phyloP scores from a whole-genome alignment of 805 yeast genomes.

The Starmera caribaea region DNA sequence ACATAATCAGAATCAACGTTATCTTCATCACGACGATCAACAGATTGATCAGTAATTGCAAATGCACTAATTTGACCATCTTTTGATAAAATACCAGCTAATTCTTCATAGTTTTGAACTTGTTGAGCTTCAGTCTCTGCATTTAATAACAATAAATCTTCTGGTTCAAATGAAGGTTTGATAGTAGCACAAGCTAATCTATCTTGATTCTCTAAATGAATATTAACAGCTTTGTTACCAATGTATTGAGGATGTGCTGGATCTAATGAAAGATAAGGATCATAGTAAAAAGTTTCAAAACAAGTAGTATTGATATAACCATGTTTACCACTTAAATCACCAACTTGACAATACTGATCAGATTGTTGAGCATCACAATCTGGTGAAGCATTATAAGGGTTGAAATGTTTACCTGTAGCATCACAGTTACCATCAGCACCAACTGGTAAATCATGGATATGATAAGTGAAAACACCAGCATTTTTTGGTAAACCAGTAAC shows the following conservation, averaged over 20 bases:
- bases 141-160: conserved; percentile 18
- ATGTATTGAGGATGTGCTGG: conserved; percentile 45
- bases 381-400: conserved; percentile 50
- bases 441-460: conserved; percentile 52
- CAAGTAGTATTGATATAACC: conserved; percentile 66
- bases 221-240: conserved; percentile 45
- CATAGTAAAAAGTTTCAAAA: conserved; percentile 51
- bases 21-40: not conserved
- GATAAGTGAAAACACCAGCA: conserved; percentile 64
- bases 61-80: not conserved
- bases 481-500: conserved; percentile 57
- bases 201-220: conserved; percentile 46
- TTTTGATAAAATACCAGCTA: conserved; percentile 13
- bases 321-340: conserved; percentile 73
- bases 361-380: conserved; percentile 40
- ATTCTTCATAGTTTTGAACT: conserved; percentile 15
- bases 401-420: conserved; percentile 46
- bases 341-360: conserved; percentile 57
- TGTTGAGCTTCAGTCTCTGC: conserved; percentile 16
- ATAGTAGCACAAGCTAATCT: conserved; percentile 59
- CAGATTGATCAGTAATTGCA: not conserved
- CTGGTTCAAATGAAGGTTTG: conserved; percentile 17
- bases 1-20: not conserved
- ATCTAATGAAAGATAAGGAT: conserved; percentile 57
- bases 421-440: conserved; percentile 44